Evolutionary conservation across 202 grass and related monocot genomes (phyloP), one percentile per base, ranked within the genome.

Genomic region (Schoenoplectus triqueter): DNA sequence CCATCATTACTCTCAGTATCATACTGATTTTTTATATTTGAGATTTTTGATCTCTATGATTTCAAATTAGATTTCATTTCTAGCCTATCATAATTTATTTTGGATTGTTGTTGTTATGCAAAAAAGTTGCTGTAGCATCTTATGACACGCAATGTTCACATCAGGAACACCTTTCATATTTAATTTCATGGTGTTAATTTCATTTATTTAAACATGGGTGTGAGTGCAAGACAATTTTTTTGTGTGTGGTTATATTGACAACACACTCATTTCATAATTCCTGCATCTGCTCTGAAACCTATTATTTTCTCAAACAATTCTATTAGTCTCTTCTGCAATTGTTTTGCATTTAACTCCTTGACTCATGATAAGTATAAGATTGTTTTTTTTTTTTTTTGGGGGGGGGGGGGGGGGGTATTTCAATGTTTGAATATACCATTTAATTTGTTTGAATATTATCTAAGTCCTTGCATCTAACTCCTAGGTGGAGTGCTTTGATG

Each of bases 401-500:
- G 10, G 54, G 19, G 13, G 6, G 31, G 19, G 19, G 21, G 9
- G 10, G 54, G 19, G 13, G 6, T 19, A 54, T 54, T 75, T 54
- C 49, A 22, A 22, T 54, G 9, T 31, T 54, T 54, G 46, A 75
- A 52, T 51, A 75, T 31, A 31, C 7, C 17, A 61, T 60, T 60
- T 11, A 21, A 22, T 60, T n/a, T 60, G 17, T 48, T 11, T 78
- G 31, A 31, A 31, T 31, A 31, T 31, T 31, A 31, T 31, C 31
- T 31, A 31, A 31, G 31, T 31, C 31, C 31, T 31, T 31, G 31
- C 31, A 31, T 31, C 31, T 31, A 31, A 31, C 1, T 44, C 64
- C 66, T 57, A 98, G 95, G 91, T 98, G 88, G 92, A 98, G 70
- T 92, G 88, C 66, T 98, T 89, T 82, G 86, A 64, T 11, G 55